Conservation (phyloP, 2,329 filamentous ascomycete species). For the Aspergillus phoenicis region DNA sequence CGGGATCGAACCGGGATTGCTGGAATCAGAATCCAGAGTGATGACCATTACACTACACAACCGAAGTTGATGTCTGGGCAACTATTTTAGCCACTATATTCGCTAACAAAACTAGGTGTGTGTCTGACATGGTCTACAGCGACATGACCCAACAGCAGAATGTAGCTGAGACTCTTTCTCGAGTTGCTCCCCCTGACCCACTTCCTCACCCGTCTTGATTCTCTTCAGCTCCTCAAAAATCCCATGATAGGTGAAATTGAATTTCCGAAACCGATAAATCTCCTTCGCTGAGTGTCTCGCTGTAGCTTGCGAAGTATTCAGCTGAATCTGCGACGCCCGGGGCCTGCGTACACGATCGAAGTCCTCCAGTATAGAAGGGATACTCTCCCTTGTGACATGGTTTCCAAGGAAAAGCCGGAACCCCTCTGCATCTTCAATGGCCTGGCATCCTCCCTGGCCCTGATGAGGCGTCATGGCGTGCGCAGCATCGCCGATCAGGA, state of each 20-base stretch:
- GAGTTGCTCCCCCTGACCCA: background rate
- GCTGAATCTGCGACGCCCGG: constrained; percentile 12
- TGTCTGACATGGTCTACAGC: too few species aligned
- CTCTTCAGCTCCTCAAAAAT: background rate
- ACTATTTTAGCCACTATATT: too few species aligned
- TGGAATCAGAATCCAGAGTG: constrained; percentile 1
- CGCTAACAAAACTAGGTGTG: too few species aligned
- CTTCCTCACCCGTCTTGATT: background rate
- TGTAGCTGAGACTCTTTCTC: too few species aligned
- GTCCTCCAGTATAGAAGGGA: constrained; percentile 7
- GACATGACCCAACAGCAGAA: too few species aligned
- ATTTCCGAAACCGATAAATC: background rate
- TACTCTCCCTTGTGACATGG: background rate
- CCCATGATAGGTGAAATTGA: constrained; percentile 14
- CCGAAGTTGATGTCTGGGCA: background rate
- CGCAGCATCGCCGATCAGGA: constrained; percentile 27
- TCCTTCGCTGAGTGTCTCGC: constrained; percentile 1
- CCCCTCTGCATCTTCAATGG: constrained; percentile 18
- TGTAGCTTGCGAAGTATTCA: background rate
- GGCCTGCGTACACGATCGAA: constrained; percentile 13
- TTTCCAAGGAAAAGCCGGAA: constrained; percentile 10
- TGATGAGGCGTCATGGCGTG: constrained; percentile 29
- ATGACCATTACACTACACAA: constrained; percentile 1
- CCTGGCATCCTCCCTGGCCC: constrained; percentile 19
- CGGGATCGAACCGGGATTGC: background rate